A percentile compares a stretch with the other conserved stretches of the same genome.
These are phyloP conservation scores for Pleomassaria siparia DNA, from an alignment of 2,329 filamentous ascomycete genomes.

Conservation along the genomic window DNA sequence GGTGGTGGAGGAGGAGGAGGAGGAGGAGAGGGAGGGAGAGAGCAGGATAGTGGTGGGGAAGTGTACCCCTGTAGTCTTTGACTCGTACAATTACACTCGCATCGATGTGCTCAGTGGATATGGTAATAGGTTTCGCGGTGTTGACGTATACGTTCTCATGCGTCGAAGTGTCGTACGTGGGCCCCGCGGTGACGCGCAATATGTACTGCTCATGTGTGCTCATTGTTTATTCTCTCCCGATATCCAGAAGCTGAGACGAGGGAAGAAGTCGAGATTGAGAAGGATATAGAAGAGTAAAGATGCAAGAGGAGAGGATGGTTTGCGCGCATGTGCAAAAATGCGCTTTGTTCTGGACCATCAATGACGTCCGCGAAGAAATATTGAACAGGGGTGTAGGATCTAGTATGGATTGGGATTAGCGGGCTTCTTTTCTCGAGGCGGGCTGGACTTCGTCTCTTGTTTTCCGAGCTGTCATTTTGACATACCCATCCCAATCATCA, in stretches of 20 bases:
- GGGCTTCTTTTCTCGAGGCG: too few relatives aligned
- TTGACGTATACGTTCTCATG: slow-evolving; percentile 80
- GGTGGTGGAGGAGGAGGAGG: background rate
- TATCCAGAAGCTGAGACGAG: background rate
- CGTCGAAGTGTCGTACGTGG: slow-evolving; percentile 70
- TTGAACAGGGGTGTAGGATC: background rate
- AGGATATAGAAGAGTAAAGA: background rate
- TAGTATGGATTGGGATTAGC: slow-evolving; percentile 1
- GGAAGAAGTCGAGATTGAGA: background rate
- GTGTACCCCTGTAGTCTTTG: slow-evolving; percentile 57
- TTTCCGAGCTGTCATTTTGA: too few relatives aligned
- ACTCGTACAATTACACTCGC: slow-evolving; percentile 75
- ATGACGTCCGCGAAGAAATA: slow-evolving; percentile 7
- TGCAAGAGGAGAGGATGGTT: background rate
- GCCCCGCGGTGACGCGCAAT: slow-evolving; percentile 78
- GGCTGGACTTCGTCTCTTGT: too few relatives aligned
- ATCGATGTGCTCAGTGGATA: slow-evolving; percentile 66
- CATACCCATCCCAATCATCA: too few relatives aligned
- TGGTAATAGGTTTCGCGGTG: slow-evolving; percentile 59
- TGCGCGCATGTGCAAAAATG: background rate
- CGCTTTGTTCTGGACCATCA: slow-evolving; percentile 6
- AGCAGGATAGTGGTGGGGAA: background rate
- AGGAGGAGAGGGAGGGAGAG: background rate
- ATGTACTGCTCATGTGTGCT: slow-evolving; percentile 68
- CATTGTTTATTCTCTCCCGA: slow-evolving; percentile 34